Base-by-base conservation (phyloP, 106 monocot species). In the Hemerocallis citrina region DNA sequence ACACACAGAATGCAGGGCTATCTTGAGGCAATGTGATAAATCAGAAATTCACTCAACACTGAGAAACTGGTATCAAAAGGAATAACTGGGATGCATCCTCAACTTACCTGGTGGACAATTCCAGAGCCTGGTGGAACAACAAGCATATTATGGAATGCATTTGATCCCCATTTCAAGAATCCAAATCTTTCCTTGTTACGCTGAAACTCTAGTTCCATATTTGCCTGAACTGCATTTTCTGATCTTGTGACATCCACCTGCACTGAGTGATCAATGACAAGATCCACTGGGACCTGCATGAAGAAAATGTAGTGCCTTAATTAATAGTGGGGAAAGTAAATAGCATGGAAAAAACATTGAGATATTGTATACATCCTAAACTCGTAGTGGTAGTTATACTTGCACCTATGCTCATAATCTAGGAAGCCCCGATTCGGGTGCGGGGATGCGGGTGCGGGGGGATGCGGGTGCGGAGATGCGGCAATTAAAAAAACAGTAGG, bases 71-170 rank as follows among this genome's bases (percentile, higher is more conserved):
- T n/a, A n/a, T n/a, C 24, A 9, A 10, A 47, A 9, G 2, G 1
- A 9, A 30, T 27, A 28, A 10, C 11, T 56, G 37, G 16, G 11
- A 42, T 22, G 24, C 50, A 50, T 12, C 50, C 50, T 47, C 9
- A 23, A 27, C 19, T 62, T 83, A 90, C 95, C 86, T 96, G 95
- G 59, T 96, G 95, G 34, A 96, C 95, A 72, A 96, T 96, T 28
- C 90, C 95, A 76, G 90, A 96, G 49, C 90, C 95, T 58, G 95
- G 95, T 54, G 95, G 90, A 67, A 96, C 90, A 64, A 96, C 95
- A 77, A 96, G 95, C 90, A 96, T 86, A 58, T 96, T 96, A 21
- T 72, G 66, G 34, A 96, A 90, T 58, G 86, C 95, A 71, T 40
- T 78, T 1, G 95, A 90, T 36, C 86, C 95, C 95, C 95, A 96